phyloP scores from a whole-genome alignment of 495 filamentous ascomycete species.

The Daldinia bambusicola region DNA sequence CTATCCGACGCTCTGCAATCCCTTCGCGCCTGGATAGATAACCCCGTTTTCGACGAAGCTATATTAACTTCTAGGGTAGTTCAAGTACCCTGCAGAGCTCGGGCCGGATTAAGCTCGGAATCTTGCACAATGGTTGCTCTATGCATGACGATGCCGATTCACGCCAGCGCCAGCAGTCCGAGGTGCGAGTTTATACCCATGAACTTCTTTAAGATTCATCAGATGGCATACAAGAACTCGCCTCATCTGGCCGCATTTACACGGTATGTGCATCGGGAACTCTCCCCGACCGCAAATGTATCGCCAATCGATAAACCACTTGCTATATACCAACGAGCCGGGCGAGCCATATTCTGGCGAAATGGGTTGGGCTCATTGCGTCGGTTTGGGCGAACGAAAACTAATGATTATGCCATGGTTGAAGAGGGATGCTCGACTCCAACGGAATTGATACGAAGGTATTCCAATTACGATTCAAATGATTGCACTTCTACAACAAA shows the following conservation, averaged over 20 bases:
- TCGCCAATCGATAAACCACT: conserved; percentile 50
- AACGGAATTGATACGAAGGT: conserved; percentile 32
- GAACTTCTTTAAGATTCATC: conserved; percentile 61
- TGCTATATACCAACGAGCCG: conserved; percentile 11
- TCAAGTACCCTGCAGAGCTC: conserved; percentile 53
- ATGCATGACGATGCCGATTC: conserved; percentile 58
- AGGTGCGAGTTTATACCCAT: conserved; percentile 58
- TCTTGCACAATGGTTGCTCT: conserved; percentile 56
- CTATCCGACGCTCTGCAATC: conserved; percentile 52
- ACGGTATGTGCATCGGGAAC: conserved; percentile 57
- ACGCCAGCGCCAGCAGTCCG: conserved; percentile 47
- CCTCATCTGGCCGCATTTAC: conserved; percentile 57
- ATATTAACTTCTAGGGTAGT: conserved; percentile 52
- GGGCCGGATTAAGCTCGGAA: conserved; percentile 31
- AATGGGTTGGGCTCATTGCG: conserved; percentile 19
- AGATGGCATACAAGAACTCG: conserved; percentile 57
- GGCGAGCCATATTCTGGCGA: conserved; percentile 11
- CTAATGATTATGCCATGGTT: conserved; percentile 17
- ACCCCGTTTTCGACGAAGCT: conserved; percentile 58
- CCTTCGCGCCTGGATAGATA: conserved; percentile 52
- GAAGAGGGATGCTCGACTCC: conserved; percentile 23
- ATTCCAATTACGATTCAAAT: conserved; percentile 60
- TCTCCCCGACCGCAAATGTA: conserved; percentile 53
- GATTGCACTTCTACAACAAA: conserved; percentile 53
- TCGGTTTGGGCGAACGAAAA: conserved; percentile 16